Percentiles rank a stretch among this genome's conserved stretches.
Conservation (phyloP, 768 basidiomycete genomes). For the Hydnomerulius pinastri region DNA sequence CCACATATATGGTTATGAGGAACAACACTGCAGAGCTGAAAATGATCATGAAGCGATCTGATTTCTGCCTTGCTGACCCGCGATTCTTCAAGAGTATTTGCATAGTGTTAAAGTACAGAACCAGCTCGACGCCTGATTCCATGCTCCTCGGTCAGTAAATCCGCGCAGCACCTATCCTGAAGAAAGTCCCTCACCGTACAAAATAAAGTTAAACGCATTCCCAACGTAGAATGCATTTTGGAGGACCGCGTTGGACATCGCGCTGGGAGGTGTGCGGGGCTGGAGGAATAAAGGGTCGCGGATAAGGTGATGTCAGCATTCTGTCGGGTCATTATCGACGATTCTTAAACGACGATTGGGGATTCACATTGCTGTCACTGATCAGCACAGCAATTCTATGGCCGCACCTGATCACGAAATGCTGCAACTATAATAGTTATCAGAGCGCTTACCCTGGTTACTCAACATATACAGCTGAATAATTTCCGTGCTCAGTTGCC, state of each 20-base stretch:
- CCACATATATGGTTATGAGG: slow-evolving; percentile 29
- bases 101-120: slow-evolving; percentile 7
- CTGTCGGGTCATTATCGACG: no score
- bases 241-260: neutral
- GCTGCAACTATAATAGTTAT: no score
- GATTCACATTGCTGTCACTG: no score
- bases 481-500: no score
- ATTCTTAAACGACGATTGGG: no score
- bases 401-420: no score
- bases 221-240: slow-evolving; percentile 7
- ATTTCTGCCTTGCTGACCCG: neutral
- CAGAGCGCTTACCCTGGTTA: no score
- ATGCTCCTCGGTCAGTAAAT: neutral
- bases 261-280: neutral
- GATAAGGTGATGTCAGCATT: no score
- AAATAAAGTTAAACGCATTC: slow-evolving; percentile 2
- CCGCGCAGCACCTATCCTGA: no score
- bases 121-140: slow-evolving; percentile 4
- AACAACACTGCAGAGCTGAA: slow-evolving; percentile 16
- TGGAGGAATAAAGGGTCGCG: no score
- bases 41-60: neutral
- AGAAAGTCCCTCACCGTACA: slow-evolving; percentile 3
- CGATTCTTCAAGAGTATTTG: neutral
- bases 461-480: no score
- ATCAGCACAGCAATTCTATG: no score